Evolutionary conservation across 2,329 filamentous ascomycete species (phyloP).

Genomic region (Diaporthe australafricana): DNA sequence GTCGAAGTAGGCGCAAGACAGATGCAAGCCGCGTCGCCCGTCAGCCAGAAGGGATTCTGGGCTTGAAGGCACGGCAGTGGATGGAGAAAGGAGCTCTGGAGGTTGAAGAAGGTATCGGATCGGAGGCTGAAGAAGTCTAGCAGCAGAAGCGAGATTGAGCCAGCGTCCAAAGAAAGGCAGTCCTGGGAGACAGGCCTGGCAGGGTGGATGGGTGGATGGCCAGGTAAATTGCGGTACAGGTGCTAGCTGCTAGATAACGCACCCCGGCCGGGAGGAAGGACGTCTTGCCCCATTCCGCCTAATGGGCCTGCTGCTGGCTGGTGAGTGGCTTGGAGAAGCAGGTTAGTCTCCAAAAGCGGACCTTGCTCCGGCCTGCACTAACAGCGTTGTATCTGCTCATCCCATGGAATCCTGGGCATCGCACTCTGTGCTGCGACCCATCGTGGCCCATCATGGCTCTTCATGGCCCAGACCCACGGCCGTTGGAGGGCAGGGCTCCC

Average conservation of each 20-base stretch:
- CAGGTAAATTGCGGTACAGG: constrained; percentile 28
- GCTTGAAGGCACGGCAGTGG: constrained; percentile 17
- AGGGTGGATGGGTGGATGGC: constrained; percentile 31
- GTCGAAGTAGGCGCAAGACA: constrained; percentile 9
- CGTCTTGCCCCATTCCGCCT: constrained; percentile 28
- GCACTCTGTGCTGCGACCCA: constrained; percentile 9
- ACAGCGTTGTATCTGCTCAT: constrained; percentile 19
- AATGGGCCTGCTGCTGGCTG: not conserved
- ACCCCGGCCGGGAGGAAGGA: constrained; percentile 27
- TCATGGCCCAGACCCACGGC: constrained; percentile 13
- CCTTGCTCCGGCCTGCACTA: constrained; percentile 15
- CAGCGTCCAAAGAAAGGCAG: constrained; percentile 32
- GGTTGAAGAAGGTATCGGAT: constrained; percentile 50
- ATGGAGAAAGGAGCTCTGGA: constrained; percentile 34
- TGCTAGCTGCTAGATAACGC: constrained; percentile 26
- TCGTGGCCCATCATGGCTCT: constrained; percentile 15
- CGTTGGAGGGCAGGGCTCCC: constrained; percentile 16
- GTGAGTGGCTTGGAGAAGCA: constrained; percentile 25
- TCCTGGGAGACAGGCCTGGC: constrained; percentile 32
- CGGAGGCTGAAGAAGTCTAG: constrained; percentile 59
- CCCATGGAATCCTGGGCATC: constrained; percentile 19
- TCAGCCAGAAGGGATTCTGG: constrained; percentile 28
- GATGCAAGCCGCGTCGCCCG: constrained; percentile 25
- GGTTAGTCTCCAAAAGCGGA: constrained; percentile 20
- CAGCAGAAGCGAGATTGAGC: constrained; percentile 62